Conservation (phyloP, 1,284 basidiomycete genomes). For the Malassezia psittaci region DNA sequence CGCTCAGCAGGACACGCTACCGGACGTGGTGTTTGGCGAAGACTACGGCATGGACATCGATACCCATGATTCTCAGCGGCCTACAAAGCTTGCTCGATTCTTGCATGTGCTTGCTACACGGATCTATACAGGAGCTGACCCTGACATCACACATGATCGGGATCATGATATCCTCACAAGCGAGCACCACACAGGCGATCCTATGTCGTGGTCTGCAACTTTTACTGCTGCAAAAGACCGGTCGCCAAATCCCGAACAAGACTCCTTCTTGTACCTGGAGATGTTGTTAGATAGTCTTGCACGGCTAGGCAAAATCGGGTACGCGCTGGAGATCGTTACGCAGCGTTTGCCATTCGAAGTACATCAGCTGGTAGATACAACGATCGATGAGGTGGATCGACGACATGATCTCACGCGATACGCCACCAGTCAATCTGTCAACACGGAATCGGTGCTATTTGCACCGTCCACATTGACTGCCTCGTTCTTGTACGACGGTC, state of each 20-base stretch:
- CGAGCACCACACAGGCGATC: no score
- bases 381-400: constrained; percentile 72
- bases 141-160: neutral
- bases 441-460: constrained; percentile 53
- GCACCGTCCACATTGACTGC: constrained; percentile 25
- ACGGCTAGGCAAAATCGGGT: constrained; percentile 76
- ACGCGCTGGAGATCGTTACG: constrained; percentile 69
- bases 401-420: constrained; percentile 31
- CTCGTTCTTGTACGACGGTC: constrained; percentile 13
- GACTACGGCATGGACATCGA: constrained; percentile 17
- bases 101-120: constrained; percentile 2
- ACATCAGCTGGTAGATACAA: constrained; percentile 71
- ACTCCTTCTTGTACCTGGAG: constrained; percentile 90
- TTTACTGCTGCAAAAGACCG: neutral
- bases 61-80: neutral
- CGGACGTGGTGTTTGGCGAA: constrained; percentile 29
- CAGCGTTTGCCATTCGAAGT: constrained; percentile 79
- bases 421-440: constrained; percentile 61
- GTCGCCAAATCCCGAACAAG: constrained; percentile 66
- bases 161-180: neutral
- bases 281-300: constrained; percentile 83
- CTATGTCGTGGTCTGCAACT: neutral
- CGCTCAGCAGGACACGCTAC: constrained; percentile 60
- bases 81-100: constrained; percentile 9
- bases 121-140: neutral